Percentiles rank a stretch among this genome's conserved stretches.
phyloP scores from a whole-genome alignment of 331 rosid genomes.

The Telfairia occidentalis region DNA sequence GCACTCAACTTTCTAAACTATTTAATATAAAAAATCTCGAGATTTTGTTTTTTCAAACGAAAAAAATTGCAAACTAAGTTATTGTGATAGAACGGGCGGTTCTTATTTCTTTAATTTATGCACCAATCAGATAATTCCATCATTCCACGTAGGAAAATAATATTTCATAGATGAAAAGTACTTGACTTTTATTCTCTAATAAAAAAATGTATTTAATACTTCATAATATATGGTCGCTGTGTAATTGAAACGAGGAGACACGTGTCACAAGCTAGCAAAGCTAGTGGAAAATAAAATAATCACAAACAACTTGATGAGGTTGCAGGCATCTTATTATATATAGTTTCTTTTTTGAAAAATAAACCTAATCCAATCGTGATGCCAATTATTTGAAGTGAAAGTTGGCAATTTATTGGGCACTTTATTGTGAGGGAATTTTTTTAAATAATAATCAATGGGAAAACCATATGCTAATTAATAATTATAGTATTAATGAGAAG shows the following conservation, averaged over 20 bases:
- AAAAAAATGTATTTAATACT: not conserved
- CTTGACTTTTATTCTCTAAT: not conserved
- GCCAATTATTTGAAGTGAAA: conserved; percentile 4
- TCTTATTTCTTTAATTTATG: not conserved
- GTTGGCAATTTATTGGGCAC: conserved; percentile 6
- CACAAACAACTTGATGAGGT: not conserved
- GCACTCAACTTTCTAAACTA: not conserved
- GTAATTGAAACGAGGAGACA: not conserved
- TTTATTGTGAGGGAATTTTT: not conserved
- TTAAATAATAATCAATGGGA: not conserved
- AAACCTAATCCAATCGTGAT: not conserved
- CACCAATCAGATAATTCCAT: not conserved
- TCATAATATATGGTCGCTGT: not conserved
- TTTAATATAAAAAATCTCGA: not conserved
- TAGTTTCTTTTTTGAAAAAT: not conserved
- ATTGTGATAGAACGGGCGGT: not conserved
- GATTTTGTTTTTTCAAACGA: not conserved
- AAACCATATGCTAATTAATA: not conserved
- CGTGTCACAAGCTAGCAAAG: not conserved
- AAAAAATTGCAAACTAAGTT: not conserved
- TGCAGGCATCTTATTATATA: conserved; percentile 4
- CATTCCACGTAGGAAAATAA: conserved; percentile 7
- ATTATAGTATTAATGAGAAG: not conserved
- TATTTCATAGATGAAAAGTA: not conserved
- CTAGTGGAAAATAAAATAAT: not conserved